Evolutionary conservation across 768 basidiomycete species (phyloP), one percentile per base, ranked within the genome.

Genomic region (Rubroboletus pulcherrimus): DNA sequence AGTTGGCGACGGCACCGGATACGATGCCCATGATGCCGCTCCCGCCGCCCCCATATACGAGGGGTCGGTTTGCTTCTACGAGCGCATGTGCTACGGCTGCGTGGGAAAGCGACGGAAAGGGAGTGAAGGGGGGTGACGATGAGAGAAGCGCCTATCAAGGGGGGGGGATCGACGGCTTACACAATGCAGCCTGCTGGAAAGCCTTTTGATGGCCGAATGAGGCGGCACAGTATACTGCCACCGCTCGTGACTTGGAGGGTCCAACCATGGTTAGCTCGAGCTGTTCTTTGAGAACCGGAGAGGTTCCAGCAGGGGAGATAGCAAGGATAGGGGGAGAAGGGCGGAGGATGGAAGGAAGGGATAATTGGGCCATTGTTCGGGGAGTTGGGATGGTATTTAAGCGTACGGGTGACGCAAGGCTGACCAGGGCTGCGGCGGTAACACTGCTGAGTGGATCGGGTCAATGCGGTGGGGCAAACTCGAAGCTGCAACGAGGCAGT

Each of bases 211-310:
- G 81, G 26, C 93, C 93, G 0, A 77, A 63, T 0, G 85, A 88
- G 0, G 93, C 88, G 8, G 84, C 94, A 66, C 94, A 96, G 64
- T 89, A 93, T 6, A 93, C 91, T 4, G 88, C 86, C n/a, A 91
- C 77, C 7, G 81, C 78, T 38, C 62, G 70, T 21, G 72, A 68
- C 4, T 61, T 49, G 42, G 70, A 70, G 5, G 66, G 64, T 11
- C 70, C 51, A 7, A 73, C 71, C 70, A 73, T 73, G 50, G 48
- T 42, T 17, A 57, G 43, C 3, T 63, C 38, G 10, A 54, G 46
- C 2, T 63, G 55, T 37, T 70, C 53, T 51, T 42, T 12, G 26
- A 54, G 49, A 31, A 46, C 10, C 0, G 54, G 17, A 2, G 54
- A 49, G 0, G 45, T 53, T 55, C 29, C 40, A 43, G 41, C 47